Percentiles rank a stretch among this genome's conserved stretches.
Conservation (phyloP, 495 filamentous ascomycete genomes). For the Penicillium cinerascens region DNA sequence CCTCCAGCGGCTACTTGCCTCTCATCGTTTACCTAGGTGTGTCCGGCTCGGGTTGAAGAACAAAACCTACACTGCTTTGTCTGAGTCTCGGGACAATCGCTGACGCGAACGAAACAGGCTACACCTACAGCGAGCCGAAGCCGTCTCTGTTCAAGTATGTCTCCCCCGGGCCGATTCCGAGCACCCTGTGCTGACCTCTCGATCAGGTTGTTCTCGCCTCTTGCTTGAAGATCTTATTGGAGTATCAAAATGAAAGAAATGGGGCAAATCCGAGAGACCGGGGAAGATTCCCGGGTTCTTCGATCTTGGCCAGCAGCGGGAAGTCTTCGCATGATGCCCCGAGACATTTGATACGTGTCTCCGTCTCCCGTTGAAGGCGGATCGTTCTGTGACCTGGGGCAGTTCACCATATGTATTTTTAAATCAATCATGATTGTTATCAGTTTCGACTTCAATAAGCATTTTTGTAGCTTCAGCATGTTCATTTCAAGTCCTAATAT, state of each 20-base stretch:
- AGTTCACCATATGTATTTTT: slow-evolving; percentile 14
- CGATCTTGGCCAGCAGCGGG: too few species aligned
- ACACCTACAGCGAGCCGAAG: slow-evolving; percentile 86
- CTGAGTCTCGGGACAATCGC: neutral
- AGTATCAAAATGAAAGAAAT: neutral
- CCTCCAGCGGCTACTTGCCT: slow-evolving; percentile 83
- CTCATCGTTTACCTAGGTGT: slow-evolving; percentile 95
- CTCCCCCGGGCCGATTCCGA: neutral
- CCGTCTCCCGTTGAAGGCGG: neutral
- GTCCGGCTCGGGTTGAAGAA: slow-evolving; percentile 14
- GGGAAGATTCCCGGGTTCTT: neutral
- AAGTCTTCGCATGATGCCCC: too few species aligned
- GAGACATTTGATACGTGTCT: neutral
- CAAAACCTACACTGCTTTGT: neutral
- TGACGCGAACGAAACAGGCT: slow-evolving; percentile 55
- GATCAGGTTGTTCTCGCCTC: slow-evolving; percentile 67
- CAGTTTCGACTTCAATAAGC: neutral
- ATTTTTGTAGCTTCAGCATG: neutral
- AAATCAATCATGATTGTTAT: slow-evolving; percentile 11
- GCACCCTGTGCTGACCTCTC: slow-evolving; percentile 11
- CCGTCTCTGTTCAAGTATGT: slow-evolving; percentile 86
- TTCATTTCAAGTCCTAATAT: neutral
- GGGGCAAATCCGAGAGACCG: neutral
- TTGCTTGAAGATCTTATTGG: slow-evolving; percentile 43
- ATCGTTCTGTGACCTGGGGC: neutral